Evolutionary conservation across 768 basidiomycete species (phyloP), one percentile per base, ranked within the genome.

Genomic region (Amanita rimosa): DNA sequence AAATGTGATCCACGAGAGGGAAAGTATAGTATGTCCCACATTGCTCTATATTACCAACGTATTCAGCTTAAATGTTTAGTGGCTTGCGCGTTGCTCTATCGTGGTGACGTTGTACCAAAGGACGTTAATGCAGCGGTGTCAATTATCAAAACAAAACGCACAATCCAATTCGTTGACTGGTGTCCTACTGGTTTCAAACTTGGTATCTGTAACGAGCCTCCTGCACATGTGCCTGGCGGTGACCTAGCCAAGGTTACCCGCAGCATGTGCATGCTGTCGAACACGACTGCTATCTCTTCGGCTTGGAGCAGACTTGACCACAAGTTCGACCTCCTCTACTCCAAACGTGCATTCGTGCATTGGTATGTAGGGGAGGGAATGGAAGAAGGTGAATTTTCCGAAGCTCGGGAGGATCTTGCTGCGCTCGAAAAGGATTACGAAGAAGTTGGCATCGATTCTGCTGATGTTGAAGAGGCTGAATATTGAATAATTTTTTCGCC

Each of bases 281-380:
- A 85, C 72, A 93, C 90, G 50, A 91, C 89, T 37, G 83, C 92
- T 46, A 97, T 97, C 66, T 92, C 92, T 49, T 76, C 84, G 51
- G 95, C 95, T 4, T 98, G 95, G 95, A 80, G 79, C 56, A 87
- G 93, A 58, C 79, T 87, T 61, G 95, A 98, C 69, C 85, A 95
- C 75, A 98, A 98, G 68, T 98, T 98, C 67, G 95, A 98, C 64
- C 79, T 98, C 58, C 81, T 98, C 67, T 98, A 95, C 75, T 94
- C 93, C 53, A 96, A 90, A 67, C 87, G 88, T 65, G 89, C 89
- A 42, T 90, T 90, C 55, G 84, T 87, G 21, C 85, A 88, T 65
- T 87, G 91, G 92, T 95, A 94, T 61, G 94, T 96, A 54, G 94
- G 94, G 62, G 94, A 98, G 70, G 95, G 95, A 74, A 97, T 98